Conservation (phyloP, 139 green algal species). For the Trebouxia sp. region DNA sequence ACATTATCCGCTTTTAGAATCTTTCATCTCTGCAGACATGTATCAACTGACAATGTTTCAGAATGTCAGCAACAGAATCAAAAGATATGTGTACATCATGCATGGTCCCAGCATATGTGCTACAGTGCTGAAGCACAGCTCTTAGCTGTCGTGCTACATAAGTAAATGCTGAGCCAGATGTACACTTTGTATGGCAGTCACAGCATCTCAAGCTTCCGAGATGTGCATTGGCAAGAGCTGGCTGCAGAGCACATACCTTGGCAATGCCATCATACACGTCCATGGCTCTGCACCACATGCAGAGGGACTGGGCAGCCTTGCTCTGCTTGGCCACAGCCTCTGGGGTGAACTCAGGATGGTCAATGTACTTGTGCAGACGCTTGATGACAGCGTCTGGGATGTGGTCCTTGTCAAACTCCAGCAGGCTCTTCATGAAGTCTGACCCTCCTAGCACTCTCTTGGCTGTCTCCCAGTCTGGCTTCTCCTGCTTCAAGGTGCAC, state of each 20-base stretch:
- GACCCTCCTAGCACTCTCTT: conserved; percentile 52
- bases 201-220: no score
- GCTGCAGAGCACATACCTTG: conserved; percentile 48
- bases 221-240: no score
- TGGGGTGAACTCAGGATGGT: conserved; percentile 36
- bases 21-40: no score
- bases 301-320: conserved; percentile 26
- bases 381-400: conserved; percentile 48
- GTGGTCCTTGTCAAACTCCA: conserved; percentile 67
- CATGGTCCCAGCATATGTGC: no score
- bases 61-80: no score
- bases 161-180: no score
- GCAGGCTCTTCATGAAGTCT: conserved; percentile 52
- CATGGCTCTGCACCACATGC: conserved; percentile 68
- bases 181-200: no score
- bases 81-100: background rate
- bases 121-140: no score
- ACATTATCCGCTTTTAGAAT: no score
- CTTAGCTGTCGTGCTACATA: no score
- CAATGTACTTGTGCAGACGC: conserved; percentile 42
- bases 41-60: no score
- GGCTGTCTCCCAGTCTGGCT: conserved; percentile 57
- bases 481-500: conserved; percentile 50
- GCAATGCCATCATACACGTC: conserved; percentile 69
- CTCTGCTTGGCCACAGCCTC: conserved; percentile 40